Base-by-base conservation (phyloP, 208 protist species). In the Blechomonas ayalai region DNA sequence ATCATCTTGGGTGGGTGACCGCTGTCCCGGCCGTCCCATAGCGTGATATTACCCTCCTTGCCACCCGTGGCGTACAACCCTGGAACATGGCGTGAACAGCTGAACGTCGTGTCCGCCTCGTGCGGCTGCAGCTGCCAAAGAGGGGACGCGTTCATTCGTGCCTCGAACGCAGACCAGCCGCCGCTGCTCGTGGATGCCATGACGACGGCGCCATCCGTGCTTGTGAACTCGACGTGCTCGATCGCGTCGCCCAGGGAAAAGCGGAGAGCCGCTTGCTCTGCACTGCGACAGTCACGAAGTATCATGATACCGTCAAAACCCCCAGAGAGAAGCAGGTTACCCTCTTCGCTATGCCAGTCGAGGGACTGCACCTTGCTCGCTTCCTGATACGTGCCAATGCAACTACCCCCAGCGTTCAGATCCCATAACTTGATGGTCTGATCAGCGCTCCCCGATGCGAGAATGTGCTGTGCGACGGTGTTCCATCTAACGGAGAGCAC, bases 371-470 rank as follows among this genome's bases (percentile, higher is more conserved):
- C 83, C 59, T 96, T 97, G 49, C 96, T 84, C 12, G 40, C 59
- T 57, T 98, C 95, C 26, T 79, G 67, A 32, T 73, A 97, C 9
- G 91, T 97, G 23, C 75, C 74, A 15, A 98, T 42, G 74, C 90
- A 98, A 6, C 34, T 47, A 38, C 31, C 41, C 22, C 22, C 34
- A 33, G 6, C 20, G 58, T 70, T 82, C 7, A 98, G 49, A 58
- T 98, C 97, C 97, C 97, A 99, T 29, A 98, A 59, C 54, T 97
- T 97, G 6, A 98, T 90, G 18, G 83, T 97, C 20, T 64, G 61
- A 60, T 99, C 97, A 9, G 94, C 94, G n/a, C 92, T 96, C 32
- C 82, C 82, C 36, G 82, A 95, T 29, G 86, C 90, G 8, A 99
- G 64, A 26, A 98, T 73, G 53, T 98, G 93, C 51, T 83, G 78